Conservation (phyloP, 2,329 filamentous ascomycete species). For the Penicillium griseofulvum region DNA sequence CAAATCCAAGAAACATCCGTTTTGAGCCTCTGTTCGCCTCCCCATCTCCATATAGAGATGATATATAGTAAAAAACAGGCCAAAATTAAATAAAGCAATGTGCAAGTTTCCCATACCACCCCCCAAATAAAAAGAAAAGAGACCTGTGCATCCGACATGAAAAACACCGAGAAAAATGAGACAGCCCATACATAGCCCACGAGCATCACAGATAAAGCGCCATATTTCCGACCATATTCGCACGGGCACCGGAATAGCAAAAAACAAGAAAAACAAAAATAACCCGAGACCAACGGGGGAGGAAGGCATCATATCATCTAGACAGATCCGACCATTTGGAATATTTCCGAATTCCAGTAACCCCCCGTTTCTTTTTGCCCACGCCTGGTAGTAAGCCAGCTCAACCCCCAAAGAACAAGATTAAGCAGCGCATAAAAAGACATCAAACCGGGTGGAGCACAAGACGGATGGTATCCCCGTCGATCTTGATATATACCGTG, state of each 20-base stretch:
- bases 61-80: constrained; percentile 10
- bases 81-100: constrained; percentile 8
- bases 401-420: constrained; percentile 8
- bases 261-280: constrained; percentile 4
- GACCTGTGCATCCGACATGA: constrained; percentile 7
- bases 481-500: constrained; percentile 32
- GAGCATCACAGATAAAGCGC: constrained; percentile 15
- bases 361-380: background rate
- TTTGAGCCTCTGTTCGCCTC: constrained; percentile 13
- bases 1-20: constrained; percentile 11
- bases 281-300: background rate
- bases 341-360: background rate
- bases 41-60: constrained; percentile 1
- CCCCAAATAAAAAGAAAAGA: background rate
- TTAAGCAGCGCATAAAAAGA: background rate
- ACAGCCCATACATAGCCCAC: constrained; percentile 7
- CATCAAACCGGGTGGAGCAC: background rate
- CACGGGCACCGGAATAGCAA: constrained; percentile 9
- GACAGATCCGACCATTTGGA: background rate
- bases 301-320: constrained; percentile 1
- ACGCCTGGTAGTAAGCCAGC: constrained; percentile 10
- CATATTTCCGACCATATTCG: constrained; percentile 14
- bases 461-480: background rate
- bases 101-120: constrained; percentile 7
- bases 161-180: constrained; percentile 18